A percentile compares a stretch with the other conserved stretches of the same genome.
These are phyloP conservation scores for Heliamphora pulchella DNA, from an alignment of 179 eudicot genomes.

Conservation along the genomic window DNA sequence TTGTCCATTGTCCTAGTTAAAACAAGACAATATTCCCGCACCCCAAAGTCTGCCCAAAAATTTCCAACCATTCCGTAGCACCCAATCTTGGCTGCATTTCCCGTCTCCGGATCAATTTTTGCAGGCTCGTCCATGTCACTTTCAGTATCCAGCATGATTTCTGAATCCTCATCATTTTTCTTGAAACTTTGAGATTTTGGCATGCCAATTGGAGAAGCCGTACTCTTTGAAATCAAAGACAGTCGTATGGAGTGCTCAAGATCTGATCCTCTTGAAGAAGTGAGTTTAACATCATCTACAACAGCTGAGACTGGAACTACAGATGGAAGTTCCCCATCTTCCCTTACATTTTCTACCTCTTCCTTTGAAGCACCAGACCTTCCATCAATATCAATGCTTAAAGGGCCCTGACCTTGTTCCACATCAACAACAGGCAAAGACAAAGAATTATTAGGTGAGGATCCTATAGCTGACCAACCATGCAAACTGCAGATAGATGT, in stretches of 20 bases:
- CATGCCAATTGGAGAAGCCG: constrained; percentile 39
- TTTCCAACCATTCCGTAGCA: constrained; percentile 23
- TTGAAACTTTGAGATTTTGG: constrained; percentile 57
- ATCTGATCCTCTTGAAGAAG: constrained; percentile 36
- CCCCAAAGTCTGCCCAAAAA: constrained; percentile 57
- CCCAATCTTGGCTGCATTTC: constrained; percentile 15
- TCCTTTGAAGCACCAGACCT: constrained; percentile 44
- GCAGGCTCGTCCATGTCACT: constrained; percentile 63
- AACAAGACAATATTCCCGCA: constrained; percentile 48
- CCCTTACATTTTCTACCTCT: constrained; percentile 41
- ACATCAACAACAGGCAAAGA: constrained; percentile 31
- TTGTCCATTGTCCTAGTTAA: constrained; percentile 36
- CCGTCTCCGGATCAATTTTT: constrained; percentile 36
- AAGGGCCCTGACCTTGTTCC: constrained; percentile 40
- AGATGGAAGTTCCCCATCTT: constrained; percentile 94
- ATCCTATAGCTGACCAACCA: constrained; percentile 43
- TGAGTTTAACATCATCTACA: constrained; percentile 28
- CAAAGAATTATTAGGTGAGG: constrained; percentile 27
- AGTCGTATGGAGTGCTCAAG: constrained; percentile 40
- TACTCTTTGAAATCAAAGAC: constrained; percentile 51
- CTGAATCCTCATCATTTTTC: constrained; percentile 58
- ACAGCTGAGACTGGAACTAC: constrained; percentile 27
- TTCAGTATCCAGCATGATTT: constrained; percentile 65
- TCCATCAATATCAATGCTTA: constrained; percentile 28
- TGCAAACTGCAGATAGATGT: constrained; percentile 52